These are phyloP conservation scores for Globisporangium nunn DNA, from an alignment of 352 stramenopile species.

Conservation along the genomic window DNA sequence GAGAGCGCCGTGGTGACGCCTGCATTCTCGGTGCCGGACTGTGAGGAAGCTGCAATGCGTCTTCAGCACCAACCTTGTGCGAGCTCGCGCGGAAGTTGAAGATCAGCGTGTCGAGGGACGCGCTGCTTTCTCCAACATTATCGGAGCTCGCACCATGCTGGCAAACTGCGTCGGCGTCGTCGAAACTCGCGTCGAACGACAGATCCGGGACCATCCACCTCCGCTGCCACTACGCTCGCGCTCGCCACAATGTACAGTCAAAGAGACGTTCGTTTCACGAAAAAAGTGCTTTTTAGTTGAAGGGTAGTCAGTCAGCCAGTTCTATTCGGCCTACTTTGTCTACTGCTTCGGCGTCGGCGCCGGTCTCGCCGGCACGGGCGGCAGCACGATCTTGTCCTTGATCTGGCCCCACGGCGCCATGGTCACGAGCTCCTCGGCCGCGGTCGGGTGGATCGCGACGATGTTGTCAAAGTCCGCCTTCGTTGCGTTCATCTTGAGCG, in stretches of 20 bases:
- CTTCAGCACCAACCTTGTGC: slow-evolving; percentile 1
- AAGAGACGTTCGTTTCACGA: too few relatives aligned
- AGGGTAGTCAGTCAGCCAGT: not conserved
- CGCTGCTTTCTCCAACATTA: slow-evolving; percentile 3
- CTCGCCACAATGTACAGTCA: too few relatives aligned
- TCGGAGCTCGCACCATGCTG: slow-evolving; percentile 1
- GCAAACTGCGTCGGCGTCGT: slow-evolving; percentile 1
- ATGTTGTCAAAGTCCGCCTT: slow-evolving; percentile 96
- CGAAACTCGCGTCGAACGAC: slow-evolving; percentile 18
- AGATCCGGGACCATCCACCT: slow-evolving; percentile 14
- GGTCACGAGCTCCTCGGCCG: slow-evolving; percentile 96
- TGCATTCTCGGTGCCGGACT: not conserved
- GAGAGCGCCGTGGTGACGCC: too few relatives aligned
- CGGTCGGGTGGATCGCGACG: slow-evolving; percentile 95
- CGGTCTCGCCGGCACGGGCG: slow-evolving; percentile 19
- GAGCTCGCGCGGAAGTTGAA: slow-evolving; percentile 35
- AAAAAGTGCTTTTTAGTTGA: too few relatives aligned
- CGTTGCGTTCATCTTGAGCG: slow-evolving; percentile 97
- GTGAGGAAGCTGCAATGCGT: not conserved
- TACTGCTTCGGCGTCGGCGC: slow-evolving; percentile 25
- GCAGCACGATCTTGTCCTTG: slow-evolving; percentile 63
- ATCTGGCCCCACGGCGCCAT: slow-evolving; percentile 82
- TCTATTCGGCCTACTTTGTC: not conserved
- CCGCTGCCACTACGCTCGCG: not conserved
- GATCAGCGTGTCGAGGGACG: slow-evolving; percentile 45